Base-by-base conservation (phyloP, 2,329 filamentous ascomycete genomes). In the Dothideomycetes sp. region DNA sequence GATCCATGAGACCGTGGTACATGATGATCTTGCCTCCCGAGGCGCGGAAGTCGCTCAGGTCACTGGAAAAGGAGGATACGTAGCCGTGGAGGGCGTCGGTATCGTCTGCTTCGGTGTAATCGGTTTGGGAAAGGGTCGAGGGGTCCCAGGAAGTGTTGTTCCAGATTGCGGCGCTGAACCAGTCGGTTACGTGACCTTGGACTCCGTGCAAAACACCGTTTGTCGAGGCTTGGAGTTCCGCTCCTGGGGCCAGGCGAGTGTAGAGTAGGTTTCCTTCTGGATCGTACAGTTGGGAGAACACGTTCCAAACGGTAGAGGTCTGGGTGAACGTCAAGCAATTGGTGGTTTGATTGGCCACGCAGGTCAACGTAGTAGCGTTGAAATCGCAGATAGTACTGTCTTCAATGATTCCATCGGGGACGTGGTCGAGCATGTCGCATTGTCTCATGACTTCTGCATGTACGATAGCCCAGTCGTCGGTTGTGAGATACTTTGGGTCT, bases 211-310 rank as follows among this genome's bases (percentile, higher is more conserved):
- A 63, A 9, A 67, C 48, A 7, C 55, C 49, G 50, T 65, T 46
- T 1, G 47, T 45, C 15, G 61, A 57, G 4, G 64, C 63, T 6
- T 57, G 47, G 6, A 63, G 47, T 47, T 70, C 66, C 11, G 62
- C 60, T 12, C 70, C 70, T 5, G 67, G 69, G 35, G 70, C 63
- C 52, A 73, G 63, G n/a, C 64, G 59, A 2, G 71, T 70, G 50
- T 67, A 74, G 12, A 72, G 59, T 2, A 73, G 53, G 4, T 59
- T 56, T 31, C 69, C 69, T 25, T 65, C 53, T 4, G 54, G 56
- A 41, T 63, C 57, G 46, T 62, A 58, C 22, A 70, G 60, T 27
- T 64, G 63, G 10, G 55, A 54, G 50, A 64, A 68, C 12, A 68
- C 57, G 1, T 61, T 48, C 27, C 62, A 56, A 11, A 73, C 66